phyloP scores from a whole-genome alignment of 2,329 filamentous ascomycete genomes.

The Diaporthe sp. region DNA sequence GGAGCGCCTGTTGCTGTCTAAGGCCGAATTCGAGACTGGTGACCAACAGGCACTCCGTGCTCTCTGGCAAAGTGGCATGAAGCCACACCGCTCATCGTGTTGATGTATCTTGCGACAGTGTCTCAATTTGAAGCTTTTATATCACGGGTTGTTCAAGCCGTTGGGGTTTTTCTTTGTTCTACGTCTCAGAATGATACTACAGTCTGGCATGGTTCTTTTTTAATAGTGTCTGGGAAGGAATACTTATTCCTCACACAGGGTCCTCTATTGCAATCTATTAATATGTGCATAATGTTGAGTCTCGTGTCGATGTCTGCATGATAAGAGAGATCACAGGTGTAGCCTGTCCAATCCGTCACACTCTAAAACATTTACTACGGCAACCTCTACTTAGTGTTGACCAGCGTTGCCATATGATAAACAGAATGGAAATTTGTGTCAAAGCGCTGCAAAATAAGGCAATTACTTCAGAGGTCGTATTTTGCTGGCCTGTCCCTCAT shows the following conservation, averaged over 20 bases:
- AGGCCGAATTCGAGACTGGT: neutral
- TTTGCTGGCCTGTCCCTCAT: neutral
- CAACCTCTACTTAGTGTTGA: too few species aligned
- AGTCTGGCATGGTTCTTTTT: too few species aligned
- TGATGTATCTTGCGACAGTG: neutral
- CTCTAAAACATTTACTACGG: neutral
- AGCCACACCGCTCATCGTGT: neutral
- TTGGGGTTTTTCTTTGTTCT: neutral
- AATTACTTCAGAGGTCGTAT: neutral
- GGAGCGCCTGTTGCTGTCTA: neutral
- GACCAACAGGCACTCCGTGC: neutral
- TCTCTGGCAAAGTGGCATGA: neutral
- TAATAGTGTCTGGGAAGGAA: neutral
- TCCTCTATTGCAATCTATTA: neutral
- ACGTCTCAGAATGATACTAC: neutral
- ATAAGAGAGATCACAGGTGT: too few species aligned
- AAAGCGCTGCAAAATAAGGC: neutral
- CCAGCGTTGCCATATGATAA: fast-evolving
- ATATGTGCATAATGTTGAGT: neutral
- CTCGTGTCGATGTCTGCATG: neutral
- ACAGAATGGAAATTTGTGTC: neutral
- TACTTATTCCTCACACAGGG: neutral
- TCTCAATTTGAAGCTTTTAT: neutral
- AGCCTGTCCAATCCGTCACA: neutral
- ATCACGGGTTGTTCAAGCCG: fast-evolving